These are phyloP conservation scores for Fusarium zealandicum DNA, from an alignment of 2,329 filamentous ascomycete genomes.

Conservation along the genomic window DNA sequence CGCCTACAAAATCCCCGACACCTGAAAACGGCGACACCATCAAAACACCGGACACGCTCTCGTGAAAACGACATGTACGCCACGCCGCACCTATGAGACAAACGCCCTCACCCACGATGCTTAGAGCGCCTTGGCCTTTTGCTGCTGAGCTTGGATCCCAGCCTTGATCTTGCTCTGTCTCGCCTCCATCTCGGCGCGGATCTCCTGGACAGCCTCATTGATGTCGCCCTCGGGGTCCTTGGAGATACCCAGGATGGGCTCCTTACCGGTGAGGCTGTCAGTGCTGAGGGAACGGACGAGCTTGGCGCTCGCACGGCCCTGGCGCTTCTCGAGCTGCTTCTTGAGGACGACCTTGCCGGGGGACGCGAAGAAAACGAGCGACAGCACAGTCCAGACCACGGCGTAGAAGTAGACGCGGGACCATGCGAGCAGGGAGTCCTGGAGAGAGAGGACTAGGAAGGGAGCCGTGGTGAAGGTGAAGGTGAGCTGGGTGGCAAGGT, in stretches of 20 bases:
- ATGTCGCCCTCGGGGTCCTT: slow-evolving; percentile 78
- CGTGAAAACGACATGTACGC: slow-evolving; percentile 1
- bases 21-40: slow-evolving; percentile 10
- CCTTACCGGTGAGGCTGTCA: slow-evolving; percentile 62
- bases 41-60: slow-evolving; percentile 4
- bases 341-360: slow-evolving; percentile 71
- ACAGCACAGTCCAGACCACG: slow-evolving; percentile 68
- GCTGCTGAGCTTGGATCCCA: slow-evolving; percentile 68
- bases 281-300: slow-evolving; percentile 61
- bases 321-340: slow-evolving; percentile 65
- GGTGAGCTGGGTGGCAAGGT: slow-evolving; percentile 77
- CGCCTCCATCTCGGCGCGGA: slow-evolving; percentile 74
- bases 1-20: neutral
- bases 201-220: slow-evolving; percentile 78
- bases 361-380: slow-evolving; percentile 79
- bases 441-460: slow-evolving; percentile 82
- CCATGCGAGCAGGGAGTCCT: slow-evolving; percentile 78
- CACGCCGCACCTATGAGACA: neutral
- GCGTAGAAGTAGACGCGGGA: slow-evolving; percentile 87
- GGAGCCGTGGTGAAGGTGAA: slow-evolving; percentile 85
- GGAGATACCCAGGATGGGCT: slow-evolving; percentile 79
- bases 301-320: slow-evolving; percentile 54
- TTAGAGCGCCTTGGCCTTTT: slow-evolving; percentile 26
- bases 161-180: slow-evolving; percentile 46
- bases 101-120: neutral